Evolutionary conservation across 176 grass and related monocot genomes (phyloP), one percentile per base, ranked within the genome.

Genomic region (Oryza brachyantha): DNA sequence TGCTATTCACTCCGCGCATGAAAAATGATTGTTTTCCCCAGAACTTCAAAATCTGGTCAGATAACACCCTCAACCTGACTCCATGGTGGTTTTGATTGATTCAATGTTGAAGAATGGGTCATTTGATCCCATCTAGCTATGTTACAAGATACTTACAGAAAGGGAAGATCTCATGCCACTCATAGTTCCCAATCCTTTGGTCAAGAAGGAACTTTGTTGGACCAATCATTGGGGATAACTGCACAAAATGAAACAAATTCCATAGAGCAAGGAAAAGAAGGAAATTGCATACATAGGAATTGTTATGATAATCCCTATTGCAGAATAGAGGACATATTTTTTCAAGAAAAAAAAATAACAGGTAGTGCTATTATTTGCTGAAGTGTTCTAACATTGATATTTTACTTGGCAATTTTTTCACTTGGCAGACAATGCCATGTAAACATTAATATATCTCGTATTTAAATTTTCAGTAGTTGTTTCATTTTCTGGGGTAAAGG

Each of bases 101-200:
- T 71, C 21, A 25, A 3, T 36, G 45, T 24, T 66, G 34, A 35
- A 41, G 36, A 19, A 40, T 9, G 13, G 50, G n/a, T 2, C 50
- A 22, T 54, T 54, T 54, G 22, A 40, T 68, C 29, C 16, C 60
- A 61, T 86, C 21, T 48, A 68, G 32, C 21, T 81, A 75, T 55
- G 50, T 37, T 37, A 73, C 10, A 79, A 70, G 28, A 66, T 75
- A 52, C 91, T 93, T 85, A 93, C 91, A 83, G 43, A 82, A 87
- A 79, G 91, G 91, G 64, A 90, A 87, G 74, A 93, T 85, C 72
- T 93, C 58, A 83, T 90, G 91, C 91, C 91, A 93, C 69, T 87
- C 87, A 10, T 93, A 93, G 40, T 61, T 90, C 65, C 69, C 84
- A 83, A 46, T 45, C 72, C 29, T 64, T 64, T 85, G 43, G 42